Conservation (phyloP, 139 green algal species). For the Pleodorina starrii region DNA sequence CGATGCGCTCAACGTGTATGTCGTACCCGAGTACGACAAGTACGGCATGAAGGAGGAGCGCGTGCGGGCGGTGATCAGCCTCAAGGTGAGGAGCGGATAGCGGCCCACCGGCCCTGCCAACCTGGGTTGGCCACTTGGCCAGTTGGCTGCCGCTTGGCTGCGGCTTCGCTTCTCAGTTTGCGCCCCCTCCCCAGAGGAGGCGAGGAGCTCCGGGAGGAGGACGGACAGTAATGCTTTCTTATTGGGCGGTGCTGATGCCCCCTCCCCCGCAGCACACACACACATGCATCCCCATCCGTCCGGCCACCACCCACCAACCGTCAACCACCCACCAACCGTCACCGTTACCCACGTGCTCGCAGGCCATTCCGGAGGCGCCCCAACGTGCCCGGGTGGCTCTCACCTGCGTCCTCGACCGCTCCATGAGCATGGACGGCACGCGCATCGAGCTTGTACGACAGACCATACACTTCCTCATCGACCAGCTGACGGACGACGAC, state of each 20-base stretch:
- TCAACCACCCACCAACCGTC: neutral
- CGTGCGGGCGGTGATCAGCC: constrained; percentile 1
- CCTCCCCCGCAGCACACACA: neutral
- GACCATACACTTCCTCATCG: constrained; percentile 55
- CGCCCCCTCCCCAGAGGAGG: neutral
- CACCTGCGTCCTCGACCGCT: constrained; percentile 56
- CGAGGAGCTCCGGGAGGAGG: neutral
- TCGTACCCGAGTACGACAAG: constrained; percentile 51
- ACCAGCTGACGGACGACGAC: constrained; percentile 45
- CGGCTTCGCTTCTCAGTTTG: no score
- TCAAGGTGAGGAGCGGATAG: constrained; percentile 33
- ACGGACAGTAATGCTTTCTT: neutral
- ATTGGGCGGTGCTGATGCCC: neutral
- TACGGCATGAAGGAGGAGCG: neutral
- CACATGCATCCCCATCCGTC: neutral
- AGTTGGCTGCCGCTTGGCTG: neutral
- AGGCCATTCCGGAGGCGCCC: constrained; percentile 38
- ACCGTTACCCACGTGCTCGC: neutral
- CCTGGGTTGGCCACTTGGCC: neutral
- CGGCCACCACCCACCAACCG: neutral
- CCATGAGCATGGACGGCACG: constrained; percentile 41
- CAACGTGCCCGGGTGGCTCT: constrained; percentile 48
- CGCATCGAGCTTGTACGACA: constrained; percentile 46
- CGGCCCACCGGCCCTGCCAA: neutral
- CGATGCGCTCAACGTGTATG: neutral